Conservation (phyloP, 352 stramenopile genomes). For the Peronospora belbahrii region DNA sequence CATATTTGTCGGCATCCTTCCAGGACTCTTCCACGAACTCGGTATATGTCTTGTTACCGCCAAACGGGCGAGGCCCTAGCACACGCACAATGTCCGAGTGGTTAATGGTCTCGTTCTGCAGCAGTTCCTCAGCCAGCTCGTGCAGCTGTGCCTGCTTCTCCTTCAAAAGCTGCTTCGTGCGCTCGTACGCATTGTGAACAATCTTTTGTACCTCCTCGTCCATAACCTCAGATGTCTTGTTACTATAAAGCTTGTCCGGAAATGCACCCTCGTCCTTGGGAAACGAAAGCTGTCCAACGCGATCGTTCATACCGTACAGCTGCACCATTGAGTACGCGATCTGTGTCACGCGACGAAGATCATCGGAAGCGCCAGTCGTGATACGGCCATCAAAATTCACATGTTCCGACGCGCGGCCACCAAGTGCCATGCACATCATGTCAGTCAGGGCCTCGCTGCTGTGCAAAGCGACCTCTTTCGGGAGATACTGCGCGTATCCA, state of each 20-base stretch:
- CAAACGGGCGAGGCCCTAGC: constrained; percentile 92
- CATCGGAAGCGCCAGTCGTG: constrained; percentile 95
- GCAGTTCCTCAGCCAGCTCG: constrained; percentile 91
- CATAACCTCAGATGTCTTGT: constrained; percentile 96
- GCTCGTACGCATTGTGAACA: constrained; percentile 94
- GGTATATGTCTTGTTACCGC: constrained; percentile 92
- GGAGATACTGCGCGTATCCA: constrained; percentile 98
- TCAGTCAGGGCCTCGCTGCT: constrained; percentile 95
- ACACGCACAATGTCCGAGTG: constrained; percentile 95
- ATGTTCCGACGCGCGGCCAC: constrained; percentile 94
- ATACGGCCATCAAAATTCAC: constrained; percentile 95
- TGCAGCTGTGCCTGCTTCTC: constrained; percentile 92
- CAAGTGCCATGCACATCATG: constrained; percentile 98
- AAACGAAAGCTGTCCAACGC: constrained; percentile 95
- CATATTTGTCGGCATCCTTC: constrained; percentile 78
- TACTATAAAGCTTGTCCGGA: constrained; percentile 94
- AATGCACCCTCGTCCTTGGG: constrained; percentile 86
- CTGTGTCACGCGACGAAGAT: constrained; percentile 86
- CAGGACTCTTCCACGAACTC: constrained; percentile 91
- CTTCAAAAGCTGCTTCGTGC: constrained; percentile 91
- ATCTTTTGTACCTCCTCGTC: constrained; percentile 97
- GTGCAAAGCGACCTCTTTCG: constrained; percentile 95
- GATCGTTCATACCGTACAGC: constrained; percentile 97
- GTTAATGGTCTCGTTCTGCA: constrained; percentile 99
- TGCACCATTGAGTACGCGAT: constrained; percentile 98